Percentiles rank a stretch among this genome's conserved stretches.
Conservation (phyloP, 192 early-diverging fungal species). For the Lunasporangiospora selenospora region DNA sequence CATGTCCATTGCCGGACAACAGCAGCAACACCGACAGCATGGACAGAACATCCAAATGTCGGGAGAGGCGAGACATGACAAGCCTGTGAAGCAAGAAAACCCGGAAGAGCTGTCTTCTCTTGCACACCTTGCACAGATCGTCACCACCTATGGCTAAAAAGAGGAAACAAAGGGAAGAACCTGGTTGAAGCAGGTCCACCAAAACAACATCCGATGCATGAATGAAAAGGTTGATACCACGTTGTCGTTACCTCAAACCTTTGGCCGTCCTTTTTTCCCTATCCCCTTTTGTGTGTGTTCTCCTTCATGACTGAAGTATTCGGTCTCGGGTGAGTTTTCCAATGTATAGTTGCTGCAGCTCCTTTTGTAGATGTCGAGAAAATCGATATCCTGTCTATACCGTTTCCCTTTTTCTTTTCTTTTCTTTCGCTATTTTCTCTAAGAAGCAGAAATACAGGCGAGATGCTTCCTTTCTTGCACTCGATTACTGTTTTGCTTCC, state of each 20-base stretch:
- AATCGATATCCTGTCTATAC: background rate
- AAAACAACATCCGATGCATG: no score
- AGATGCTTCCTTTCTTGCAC: background rate
- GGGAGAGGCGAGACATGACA: no score
- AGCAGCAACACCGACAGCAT: background rate
- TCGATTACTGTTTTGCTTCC: background rate
- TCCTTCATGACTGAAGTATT: background rate
- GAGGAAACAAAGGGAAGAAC: no score
- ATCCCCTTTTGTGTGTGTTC: background rate
- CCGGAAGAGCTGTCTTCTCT: conserved; percentile 31
- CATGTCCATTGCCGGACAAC: background rate
- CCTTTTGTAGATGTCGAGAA: background rate
- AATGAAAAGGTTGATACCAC: no score
- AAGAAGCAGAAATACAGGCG: background rate
- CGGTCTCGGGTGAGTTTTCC: conserved; percentile 10
- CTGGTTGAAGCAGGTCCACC: no score
- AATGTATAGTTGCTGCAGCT: background rate
- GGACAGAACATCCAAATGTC: background rate
- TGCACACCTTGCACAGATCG: conserved; percentile 42
- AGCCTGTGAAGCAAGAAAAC: background rate
- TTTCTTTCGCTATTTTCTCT: background rate
- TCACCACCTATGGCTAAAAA: conserved; percentile 34
- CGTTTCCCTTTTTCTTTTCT: conserved; percentile 1
- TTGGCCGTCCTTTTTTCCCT: background rate
- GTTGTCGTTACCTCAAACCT: background rate